These are phyloP conservation scores for Lodderomyces parapsilosis DNA, from an alignment of 1,139 yeast species.

Conservation along the genomic window DNA sequence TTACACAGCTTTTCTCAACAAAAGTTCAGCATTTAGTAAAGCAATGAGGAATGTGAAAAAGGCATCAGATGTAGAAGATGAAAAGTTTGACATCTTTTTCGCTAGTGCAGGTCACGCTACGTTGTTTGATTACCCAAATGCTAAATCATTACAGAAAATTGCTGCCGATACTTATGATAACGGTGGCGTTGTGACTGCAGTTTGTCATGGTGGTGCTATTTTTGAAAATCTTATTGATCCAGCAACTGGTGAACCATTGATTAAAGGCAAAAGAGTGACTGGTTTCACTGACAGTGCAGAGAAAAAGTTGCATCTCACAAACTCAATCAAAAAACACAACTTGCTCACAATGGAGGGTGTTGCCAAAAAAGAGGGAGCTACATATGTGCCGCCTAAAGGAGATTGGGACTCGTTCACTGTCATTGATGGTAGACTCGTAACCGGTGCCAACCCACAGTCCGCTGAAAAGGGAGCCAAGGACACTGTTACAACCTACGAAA, in stretches of 20 bases:
- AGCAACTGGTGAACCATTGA: constrained; percentile 40
- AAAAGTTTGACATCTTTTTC: constrained; percentile 51
- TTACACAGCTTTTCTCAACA: constrained; percentile 33
- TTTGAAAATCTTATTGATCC: constrained; percentile 36
- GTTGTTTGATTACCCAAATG: constrained; percentile 54
- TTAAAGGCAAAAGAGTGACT: constrained; percentile 54
- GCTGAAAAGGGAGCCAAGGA: constrained; percentile 47
- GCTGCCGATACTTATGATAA: constrained; percentile 47
- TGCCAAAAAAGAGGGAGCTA: constrained; percentile 40
- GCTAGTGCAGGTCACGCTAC: constrained; percentile 70
- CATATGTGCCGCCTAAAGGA: constrained; percentile 41
- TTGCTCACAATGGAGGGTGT: constrained; percentile 37
- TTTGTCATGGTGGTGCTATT: constrained; percentile 66
- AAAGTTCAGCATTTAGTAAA: constrained; percentile 35
- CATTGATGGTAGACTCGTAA: constrained; percentile 54
- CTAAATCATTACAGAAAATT: constrained; percentile 41
- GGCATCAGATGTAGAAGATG: constrained; percentile 43
- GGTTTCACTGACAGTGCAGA: constrained; percentile 65
- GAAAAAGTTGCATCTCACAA: constrained; percentile 34
- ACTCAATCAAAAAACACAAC: constrained; percentile 30
- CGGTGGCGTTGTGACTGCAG: constrained; percentile 61
- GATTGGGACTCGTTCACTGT: constrained; percentile 56
- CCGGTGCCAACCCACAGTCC: constrained; percentile 67
- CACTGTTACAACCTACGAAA: constrained; percentile 11
- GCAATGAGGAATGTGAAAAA: constrained; percentile 36